These are phyloP conservation scores for Buxus sempervirens DNA, from an alignment of 164 flowering plant genomes.

Conservation along the genomic window DNA sequence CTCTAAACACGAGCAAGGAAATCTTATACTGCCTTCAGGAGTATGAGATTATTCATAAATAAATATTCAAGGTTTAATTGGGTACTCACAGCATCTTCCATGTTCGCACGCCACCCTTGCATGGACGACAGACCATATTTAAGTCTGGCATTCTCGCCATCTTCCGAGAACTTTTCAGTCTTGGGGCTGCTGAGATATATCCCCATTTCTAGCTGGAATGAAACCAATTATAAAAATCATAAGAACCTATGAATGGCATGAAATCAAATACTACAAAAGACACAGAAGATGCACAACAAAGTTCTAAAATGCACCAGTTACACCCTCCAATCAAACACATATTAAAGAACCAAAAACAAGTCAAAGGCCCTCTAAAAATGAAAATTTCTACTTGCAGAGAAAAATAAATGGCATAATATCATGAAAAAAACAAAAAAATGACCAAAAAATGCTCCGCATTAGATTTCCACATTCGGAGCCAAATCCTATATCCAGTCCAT, in stretches of 20 bases:
- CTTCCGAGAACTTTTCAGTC: slow-evolving; percentile 75
- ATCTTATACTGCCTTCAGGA: not conserved
- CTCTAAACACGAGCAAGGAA: not conserved
- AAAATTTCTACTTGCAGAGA: not conserved
- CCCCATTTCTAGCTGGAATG: slow-evolving; percentile 49
- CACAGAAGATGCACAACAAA: not conserved
- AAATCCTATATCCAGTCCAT: not conserved
- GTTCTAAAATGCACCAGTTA: not conserved
- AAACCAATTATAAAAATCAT: not conserved
- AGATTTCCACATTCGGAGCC: not conserved
- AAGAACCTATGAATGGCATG: not conserved
- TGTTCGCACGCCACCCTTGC: slow-evolving; percentile 88
- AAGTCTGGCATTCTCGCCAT: slow-evolving; percentile 56
- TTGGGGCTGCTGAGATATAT: slow-evolving; percentile 74
- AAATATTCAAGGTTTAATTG: not conserved
- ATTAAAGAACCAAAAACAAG: not conserved
- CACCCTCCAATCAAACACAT: not conserved
- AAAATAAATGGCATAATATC: too few relatives aligned
- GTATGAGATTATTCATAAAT: not conserved
- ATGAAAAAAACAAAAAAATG: too few relatives aligned
- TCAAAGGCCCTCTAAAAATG: too few relatives aligned
- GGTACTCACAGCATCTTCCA: slow-evolving; percentile 89
- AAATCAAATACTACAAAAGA: not conserved
- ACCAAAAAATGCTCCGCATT: not conserved
- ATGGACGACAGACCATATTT: slow-evolving; percentile 70